phyloP scores from a whole-genome alignment of 441 rosid species.

The Brassica balearica region DNA sequence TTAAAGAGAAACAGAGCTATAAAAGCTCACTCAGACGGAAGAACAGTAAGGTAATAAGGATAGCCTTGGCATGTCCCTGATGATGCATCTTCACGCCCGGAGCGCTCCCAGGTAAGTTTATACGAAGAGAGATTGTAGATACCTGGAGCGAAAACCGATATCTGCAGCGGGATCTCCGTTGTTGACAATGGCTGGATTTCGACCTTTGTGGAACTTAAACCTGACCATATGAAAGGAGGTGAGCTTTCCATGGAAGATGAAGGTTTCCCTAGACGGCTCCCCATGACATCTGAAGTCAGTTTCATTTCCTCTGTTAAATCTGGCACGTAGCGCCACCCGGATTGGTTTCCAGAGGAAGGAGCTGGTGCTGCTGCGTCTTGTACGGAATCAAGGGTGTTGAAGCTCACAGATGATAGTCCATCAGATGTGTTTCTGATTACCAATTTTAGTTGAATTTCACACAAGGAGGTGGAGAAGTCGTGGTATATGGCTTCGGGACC shows the following conservation, averaged over 20 bases:
- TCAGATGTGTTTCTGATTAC: slow-evolving; percentile 75
- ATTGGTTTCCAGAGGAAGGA: slow-evolving; percentile 54
- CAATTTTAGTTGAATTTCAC: slow-evolving; percentile 75
- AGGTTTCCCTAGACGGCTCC: slow-evolving; percentile 45
- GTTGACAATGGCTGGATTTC: slow-evolving; percentile 66
- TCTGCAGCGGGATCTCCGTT: slow-evolving; percentile 65
- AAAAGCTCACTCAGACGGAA: slow-evolving; percentile 59
- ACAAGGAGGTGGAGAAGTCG: slow-evolving; percentile 66
- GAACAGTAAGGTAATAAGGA: slow-evolving; percentile 73
- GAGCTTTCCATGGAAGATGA: slow-evolving; percentile 58
- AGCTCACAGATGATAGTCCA: slow-evolving; percentile 53
- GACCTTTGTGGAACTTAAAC: slow-evolving; percentile 70
- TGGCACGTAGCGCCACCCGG: slow-evolving; percentile 76
- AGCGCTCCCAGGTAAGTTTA: slow-evolving; percentile 72
- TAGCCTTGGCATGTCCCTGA: slow-evolving; percentile 79
- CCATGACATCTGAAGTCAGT: slow-evolving; percentile 53
- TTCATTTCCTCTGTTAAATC: slow-evolving; percentile 56
- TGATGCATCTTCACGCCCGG: slow-evolving; percentile 43
- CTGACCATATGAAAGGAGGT: slow-evolving; percentile 84
- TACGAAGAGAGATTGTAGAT: slow-evolving; percentile 82
- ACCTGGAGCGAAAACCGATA: slow-evolving; percentile 84
- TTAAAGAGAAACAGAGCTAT: slow-evolving; percentile 2
- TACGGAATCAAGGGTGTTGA: slow-evolving; percentile 58
- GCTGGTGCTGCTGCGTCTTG: slow-evolving; percentile 38
- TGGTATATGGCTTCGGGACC: slow-evolving; percentile 70